Conservation (phyloP, 73 alveolate genomes). For the Uronychia binucleata region DNA sequence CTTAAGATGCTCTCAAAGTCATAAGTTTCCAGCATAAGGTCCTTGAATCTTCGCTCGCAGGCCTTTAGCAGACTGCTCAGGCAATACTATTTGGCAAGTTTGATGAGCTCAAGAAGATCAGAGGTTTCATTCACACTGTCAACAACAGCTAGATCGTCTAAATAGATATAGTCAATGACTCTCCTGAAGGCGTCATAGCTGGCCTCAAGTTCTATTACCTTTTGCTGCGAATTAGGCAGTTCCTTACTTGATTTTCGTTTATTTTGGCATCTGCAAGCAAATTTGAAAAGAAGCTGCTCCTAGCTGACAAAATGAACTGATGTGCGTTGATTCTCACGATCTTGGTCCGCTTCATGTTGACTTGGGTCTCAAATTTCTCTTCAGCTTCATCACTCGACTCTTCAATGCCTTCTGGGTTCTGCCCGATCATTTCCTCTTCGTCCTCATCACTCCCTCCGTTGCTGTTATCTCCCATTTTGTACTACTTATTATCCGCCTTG, state of each 20-base stretch:
- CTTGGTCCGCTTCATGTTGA: neutral
- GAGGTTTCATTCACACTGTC: conserved; percentile 43
- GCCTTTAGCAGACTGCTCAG: conserved; percentile 37
- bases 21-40: conserved; percentile 37
- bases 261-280: neutral
- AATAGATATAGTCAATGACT: conserved; percentile 64
- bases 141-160: conserved; percentile 57
- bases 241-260: too few species aligned
- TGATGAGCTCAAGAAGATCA: conserved; percentile 53
- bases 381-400: neutral
- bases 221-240: neutral
- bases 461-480: neutral
- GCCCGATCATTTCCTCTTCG: neutral
- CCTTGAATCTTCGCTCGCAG: conserved; percentile 53
- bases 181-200: conserved; percentile 52
- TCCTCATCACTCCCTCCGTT: neutral
- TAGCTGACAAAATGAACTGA: neutral
- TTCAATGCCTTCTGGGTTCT: neutral
- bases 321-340: neutral
- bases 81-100: conserved; percentile 44
- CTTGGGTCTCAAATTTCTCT: neutral
- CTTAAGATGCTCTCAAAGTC: conserved; percentile 35
- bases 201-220: neutral
- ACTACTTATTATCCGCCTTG: neutral
- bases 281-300: neutral